These are phyloP conservation scores for Westerdykella sp. DNA, from an alignment of 2,329 filamentous ascomycete genomes.

Conservation along the genomic window DNA sequence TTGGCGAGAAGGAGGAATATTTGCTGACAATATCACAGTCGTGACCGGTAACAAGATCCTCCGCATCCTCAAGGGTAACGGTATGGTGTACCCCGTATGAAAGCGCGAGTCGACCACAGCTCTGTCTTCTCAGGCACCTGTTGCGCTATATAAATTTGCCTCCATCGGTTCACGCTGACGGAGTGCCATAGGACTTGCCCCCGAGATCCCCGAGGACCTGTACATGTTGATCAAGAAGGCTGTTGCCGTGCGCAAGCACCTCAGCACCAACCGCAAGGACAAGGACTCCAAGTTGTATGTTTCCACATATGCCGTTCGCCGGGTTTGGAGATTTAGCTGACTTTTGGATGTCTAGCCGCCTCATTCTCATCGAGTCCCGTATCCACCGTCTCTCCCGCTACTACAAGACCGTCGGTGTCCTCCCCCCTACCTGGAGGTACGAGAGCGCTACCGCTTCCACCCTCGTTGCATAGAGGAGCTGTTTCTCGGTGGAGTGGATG, in stretches of 20 bases:
- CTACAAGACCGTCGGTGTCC: conserved; percentile 91
- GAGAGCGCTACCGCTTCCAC: conserved; percentile 81
- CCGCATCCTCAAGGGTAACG: conserved; percentile 93
- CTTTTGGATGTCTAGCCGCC: conserved; percentile 52
- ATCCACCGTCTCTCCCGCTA: conserved; percentile 99
- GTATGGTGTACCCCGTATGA: conserved; percentile 60
- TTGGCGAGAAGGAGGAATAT: background rate
- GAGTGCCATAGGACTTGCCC: conserved; percentile 72
- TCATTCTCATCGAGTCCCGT: conserved; percentile 99
- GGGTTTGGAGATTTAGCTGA: background rate
- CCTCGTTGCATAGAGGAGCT: conserved; percentile 41
- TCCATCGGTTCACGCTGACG: conserved; percentile 35
- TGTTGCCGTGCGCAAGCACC: conserved; percentile 88
- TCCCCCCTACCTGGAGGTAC: conserved; percentile 96
- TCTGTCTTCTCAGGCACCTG: conserved; percentile 23
- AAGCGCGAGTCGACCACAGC: conserved; percentile 38
- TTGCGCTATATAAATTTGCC: conserved; percentile 44
- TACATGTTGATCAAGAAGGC: conserved; percentile 99
- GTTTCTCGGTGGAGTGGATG: conserved; percentile 14
- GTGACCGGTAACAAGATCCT: conserved; percentile 95
- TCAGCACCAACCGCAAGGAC: conserved; percentile 99
- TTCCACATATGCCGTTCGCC: background rate
- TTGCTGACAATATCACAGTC: conserved; percentile 35
- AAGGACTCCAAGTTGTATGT: conserved; percentile 90
- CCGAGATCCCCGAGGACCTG: conserved; percentile 97